These are phyloP conservation scores for Monosporascus sp. DNA, from an alignment of 2,329 filamentous ascomycete species.

Conservation along the genomic window DNA sequence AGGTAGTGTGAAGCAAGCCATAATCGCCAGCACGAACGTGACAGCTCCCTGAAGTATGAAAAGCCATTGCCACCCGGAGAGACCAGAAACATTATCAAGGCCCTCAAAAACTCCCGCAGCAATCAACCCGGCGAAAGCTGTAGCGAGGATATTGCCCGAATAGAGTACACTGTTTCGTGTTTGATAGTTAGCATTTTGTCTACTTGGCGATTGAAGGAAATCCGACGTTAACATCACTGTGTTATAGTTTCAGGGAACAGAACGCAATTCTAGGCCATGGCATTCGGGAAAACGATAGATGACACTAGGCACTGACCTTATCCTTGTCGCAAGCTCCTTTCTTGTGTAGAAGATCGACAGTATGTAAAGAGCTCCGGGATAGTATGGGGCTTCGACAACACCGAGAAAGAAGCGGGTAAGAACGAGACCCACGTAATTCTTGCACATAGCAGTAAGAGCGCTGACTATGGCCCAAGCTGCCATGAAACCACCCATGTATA, in stretches of 20 bases:
- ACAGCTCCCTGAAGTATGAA: constrained; percentile 12
- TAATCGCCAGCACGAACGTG: constrained; percentile 12
- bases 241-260: too few species aligned
- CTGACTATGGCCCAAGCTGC: constrained; percentile 29
- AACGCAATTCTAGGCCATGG: too few species aligned
- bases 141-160: constrained; percentile 31
- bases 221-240: too few species aligned
- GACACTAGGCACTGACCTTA: too few species aligned
- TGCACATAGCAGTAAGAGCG: constrained; percentile 29
- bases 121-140: constrained; percentile 33
- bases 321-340: constrained; percentile 33
- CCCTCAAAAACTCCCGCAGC: constrained; percentile 31
- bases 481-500: constrained; percentile 17
- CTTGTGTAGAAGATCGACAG: constrained; percentile 47
- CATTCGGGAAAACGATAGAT: too few species aligned
- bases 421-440: constrained; percentile 34
- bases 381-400: constrained; percentile 41
- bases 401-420: constrained; percentile 35
- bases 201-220: too few species aligned
- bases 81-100: constrained; percentile 27
- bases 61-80: constrained; percentile 34
- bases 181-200: too few species aligned
- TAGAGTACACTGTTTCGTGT: constrained; percentile 37
- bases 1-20: constrained; percentile 31
- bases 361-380: constrained; percentile 44